Percentiles rank a stretch among this genome's conserved stretches.
These are phyloP conservation scores for Copromyces sp. DNA, from an alignment of 495 filamentous ascomycete species.

Conservation along the genomic window DNA sequence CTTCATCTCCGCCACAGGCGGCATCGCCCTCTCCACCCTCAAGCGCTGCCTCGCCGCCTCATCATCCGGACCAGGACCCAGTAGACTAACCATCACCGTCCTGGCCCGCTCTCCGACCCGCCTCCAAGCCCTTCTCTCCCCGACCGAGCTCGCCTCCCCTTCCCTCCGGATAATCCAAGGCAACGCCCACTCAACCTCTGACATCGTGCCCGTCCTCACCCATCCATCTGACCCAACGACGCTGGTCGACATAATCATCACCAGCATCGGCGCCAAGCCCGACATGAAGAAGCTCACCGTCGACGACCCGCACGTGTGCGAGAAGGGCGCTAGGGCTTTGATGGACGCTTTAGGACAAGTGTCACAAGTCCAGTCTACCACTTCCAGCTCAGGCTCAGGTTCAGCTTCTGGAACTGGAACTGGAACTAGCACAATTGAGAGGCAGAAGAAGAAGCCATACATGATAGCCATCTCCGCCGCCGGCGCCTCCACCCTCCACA, in stretches of 20 bases:
- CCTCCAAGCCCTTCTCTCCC: background rate
- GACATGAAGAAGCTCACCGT: background rate
- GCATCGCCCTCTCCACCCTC: background rate
- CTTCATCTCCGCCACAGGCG: background rate
- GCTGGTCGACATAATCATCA: background rate
- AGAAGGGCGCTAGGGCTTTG: background rate
- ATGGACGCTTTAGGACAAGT: background rate
- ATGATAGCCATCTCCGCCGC: background rate
- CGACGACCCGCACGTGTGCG: background rate
- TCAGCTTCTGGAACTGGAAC: too few relatives aligned
- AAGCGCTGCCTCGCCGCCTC: background rate
- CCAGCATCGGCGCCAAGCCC: background rate
- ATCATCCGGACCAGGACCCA: too few relatives aligned
- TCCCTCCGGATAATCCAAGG: background rate
- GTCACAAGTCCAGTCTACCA: background rate
- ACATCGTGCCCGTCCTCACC: background rate
- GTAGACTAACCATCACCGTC: background rate
- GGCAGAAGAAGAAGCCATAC: background rate
- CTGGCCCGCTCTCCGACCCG: background rate
- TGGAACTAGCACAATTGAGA: too few relatives aligned
- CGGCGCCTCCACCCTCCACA: background rate
- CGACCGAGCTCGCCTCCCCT: background rate
- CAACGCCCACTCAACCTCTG: background rate
- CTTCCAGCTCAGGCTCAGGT: too few relatives aligned
- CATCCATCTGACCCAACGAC: too few relatives aligned